phyloP scores from a whole-genome alignment of 2,329 filamentous ascomycete species.

The Cercospora nicotianae region DNA sequence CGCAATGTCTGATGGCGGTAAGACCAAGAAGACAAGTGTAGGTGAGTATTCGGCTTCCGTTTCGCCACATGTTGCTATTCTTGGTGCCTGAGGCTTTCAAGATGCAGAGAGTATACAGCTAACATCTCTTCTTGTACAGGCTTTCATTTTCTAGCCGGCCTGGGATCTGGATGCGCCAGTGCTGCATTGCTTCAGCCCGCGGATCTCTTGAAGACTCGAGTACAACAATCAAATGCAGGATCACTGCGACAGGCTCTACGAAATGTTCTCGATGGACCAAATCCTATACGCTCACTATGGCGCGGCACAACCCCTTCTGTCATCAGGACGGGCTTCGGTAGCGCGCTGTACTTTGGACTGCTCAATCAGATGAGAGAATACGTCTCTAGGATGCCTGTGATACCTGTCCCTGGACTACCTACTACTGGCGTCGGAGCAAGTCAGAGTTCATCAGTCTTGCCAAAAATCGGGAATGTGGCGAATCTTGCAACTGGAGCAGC shows the following conservation, averaged over 20 bases:
- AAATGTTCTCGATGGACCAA: slow-evolving; percentile 65
- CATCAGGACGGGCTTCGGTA: slow-evolving; percentile 89
- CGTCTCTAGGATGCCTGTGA: slow-evolving; percentile 34
- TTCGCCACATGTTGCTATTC: background rate
- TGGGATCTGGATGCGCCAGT: slow-evolving; percentile 82
- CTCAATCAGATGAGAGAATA: slow-evolving; percentile 63
- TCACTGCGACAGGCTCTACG: slow-evolving; percentile 68
- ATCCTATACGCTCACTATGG: slow-evolving; percentile 77
- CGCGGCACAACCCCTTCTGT: slow-evolving; percentile 88
- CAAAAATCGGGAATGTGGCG: slow-evolving; percentile 76
- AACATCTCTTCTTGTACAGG: slow-evolving; percentile 45
- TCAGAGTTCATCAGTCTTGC: slow-evolving; percentile 66
- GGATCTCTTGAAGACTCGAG: slow-evolving; percentile 92
- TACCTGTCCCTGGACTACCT: slow-evolving; percentile 14
- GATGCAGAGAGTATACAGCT: background rate
- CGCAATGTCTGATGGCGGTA: slow-evolving; percentile 23
- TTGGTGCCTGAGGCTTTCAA: background rate
- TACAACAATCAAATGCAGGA: slow-evolving; percentile 75
- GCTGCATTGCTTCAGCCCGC: slow-evolving; percentile 91
- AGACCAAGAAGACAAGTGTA: slow-evolving; percentile 29
- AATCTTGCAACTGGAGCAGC: slow-evolving; percentile 84
- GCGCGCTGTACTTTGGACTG: slow-evolving; percentile 88
- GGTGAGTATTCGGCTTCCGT: slow-evolving; percentile 14
- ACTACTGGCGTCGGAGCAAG: slow-evolving; percentile 11
- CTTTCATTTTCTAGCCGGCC: slow-evolving; percentile 85